Evolutionary conservation across 2,329 filamentous ascomycete species (phyloP).

Genomic region (Diaporthe citri): DNA sequence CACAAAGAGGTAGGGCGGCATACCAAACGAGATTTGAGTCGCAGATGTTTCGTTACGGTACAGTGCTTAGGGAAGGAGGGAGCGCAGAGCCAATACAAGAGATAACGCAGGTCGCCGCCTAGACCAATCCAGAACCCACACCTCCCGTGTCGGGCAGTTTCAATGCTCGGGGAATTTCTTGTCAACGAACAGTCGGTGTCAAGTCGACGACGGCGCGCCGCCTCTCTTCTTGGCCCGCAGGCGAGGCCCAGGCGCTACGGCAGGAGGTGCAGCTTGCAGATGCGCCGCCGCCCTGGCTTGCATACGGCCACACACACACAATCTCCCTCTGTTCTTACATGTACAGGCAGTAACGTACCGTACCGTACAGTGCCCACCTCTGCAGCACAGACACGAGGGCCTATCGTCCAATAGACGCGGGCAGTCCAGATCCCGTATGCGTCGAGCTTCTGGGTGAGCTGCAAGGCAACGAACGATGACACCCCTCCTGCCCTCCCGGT

Average conservation of each 20-base stretch:
- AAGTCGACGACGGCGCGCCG: not conserved
- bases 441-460: conserved; percentile 27
- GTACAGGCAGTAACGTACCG: not conserved
- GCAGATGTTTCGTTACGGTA: not conserved
- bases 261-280: conserved; percentile 39
- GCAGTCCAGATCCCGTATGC: conserved; percentile 9
- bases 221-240: conserved; percentile 28
- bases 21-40: conserved; percentile 14
- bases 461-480: conserved; percentile 10
- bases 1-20: conserved; percentile 1
- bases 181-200: conserved; percentile 3
- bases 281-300: conserved; percentile 28
- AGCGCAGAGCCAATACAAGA: conserved; percentile 9
- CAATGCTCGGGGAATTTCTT: conserved; percentile 1
- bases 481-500: not conserved
- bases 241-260: conserved; percentile 31
- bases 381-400: conserved; percentile 26
- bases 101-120: conserved; percentile 30
- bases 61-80: not conserved
- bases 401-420: conserved; percentile 24
- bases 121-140: conserved; percentile 19
- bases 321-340: not conserved
- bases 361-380: not conserved
- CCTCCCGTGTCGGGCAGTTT: not conserved
- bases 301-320: conserved; percentile 4